Conservation (phyloP, 1,139 yeast species). For the Yamadazyma oceani region DNA sequence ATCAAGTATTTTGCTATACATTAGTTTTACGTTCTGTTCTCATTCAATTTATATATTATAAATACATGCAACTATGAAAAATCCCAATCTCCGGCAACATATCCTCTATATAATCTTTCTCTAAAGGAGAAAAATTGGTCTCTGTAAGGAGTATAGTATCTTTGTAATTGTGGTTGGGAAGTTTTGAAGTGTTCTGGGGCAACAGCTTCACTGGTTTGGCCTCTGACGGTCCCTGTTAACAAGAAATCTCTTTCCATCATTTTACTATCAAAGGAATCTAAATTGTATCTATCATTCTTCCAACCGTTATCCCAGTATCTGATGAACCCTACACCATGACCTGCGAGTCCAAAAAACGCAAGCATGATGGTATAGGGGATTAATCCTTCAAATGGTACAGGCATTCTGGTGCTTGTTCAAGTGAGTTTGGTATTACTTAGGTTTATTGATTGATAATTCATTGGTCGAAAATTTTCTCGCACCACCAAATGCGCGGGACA, state of each 20-base stretch:
- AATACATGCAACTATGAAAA: conserved; percentile 27
- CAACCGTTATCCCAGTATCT: conserved; percentile 56
- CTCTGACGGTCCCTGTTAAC: conserved; percentile 72
- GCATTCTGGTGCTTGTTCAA: conserved; percentile 26
- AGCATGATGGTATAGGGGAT: conserved; percentile 51
- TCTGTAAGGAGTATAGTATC: conserved; percentile 51
- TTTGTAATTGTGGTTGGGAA: conserved; percentile 33
- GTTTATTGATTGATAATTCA: conserved; percentile 3
- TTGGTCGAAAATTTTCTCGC: conserved; percentile 7
- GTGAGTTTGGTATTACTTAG: not conserved
- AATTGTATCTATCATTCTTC: conserved; percentile 49
- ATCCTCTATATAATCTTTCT: conserved; percentile 52
- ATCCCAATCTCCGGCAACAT: conserved; percentile 50
- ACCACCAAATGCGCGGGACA: not conserved
- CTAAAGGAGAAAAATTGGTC: conserved; percentile 49
- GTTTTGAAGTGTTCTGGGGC: conserved; percentile 71
- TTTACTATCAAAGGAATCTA: conserved; percentile 47
- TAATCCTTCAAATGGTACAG: conserved; percentile 53
- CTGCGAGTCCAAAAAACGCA: conserved; percentile 50
- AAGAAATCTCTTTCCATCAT: conserved; percentile 73
- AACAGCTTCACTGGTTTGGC: conserved; percentile 62
- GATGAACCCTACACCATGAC: conserved; percentile 46
- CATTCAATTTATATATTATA: conserved; percentile 3
- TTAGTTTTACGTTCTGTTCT: conserved; percentile 2
- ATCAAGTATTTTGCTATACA: no score